Conservation (phyloP, 139 green algal species). For the Picochlorum sp. region DNA sequence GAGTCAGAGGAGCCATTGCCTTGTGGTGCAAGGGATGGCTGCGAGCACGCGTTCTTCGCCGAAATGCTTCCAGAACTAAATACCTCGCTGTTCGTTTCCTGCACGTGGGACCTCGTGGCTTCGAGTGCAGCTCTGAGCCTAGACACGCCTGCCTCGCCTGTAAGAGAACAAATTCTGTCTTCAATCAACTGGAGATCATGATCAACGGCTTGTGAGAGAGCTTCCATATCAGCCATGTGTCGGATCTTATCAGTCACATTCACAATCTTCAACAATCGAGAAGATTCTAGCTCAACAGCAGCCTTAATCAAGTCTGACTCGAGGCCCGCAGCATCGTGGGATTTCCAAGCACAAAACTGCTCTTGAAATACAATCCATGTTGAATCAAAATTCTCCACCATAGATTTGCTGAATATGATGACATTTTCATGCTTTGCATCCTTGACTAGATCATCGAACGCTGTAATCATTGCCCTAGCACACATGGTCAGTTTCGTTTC, state of each 20-base stretch:
- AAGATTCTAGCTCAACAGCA: conserved; percentile 52
- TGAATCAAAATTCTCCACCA: conserved; percentile 58
- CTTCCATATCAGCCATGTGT: conserved; percentile 21
- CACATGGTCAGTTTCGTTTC: conserved; percentile 46
- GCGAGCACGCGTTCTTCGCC: not conserved
- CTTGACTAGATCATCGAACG: conserved; percentile 62
- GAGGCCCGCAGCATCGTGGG: conserved; percentile 62
- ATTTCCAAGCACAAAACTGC: conserved; percentile 87
- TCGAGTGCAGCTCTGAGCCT: conserved; percentile 67
- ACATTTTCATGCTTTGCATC: not conserved
- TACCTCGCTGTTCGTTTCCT: not conserved
- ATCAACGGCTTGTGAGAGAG: conserved; percentile 46
- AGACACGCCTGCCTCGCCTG: conserved; percentile 40
- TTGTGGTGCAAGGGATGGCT: not conserved
- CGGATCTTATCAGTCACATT: conserved; percentile 7
- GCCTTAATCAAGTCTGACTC: conserved; percentile 60
- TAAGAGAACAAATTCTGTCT: conserved; percentile 53
- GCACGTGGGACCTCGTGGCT: conserved; percentile 22
- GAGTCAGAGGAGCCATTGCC: not conserved
- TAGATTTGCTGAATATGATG: not conserved
- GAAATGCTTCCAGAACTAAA: not conserved
- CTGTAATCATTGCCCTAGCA: conserved; percentile 41
- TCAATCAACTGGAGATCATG: conserved; percentile 66
- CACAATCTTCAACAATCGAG: conserved; percentile 38
- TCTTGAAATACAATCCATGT: conserved; percentile 83